Evolutionary conservation across 176 grass and related monocot species (phyloP), one percentile per base, ranked within the genome.

Genomic region (Luzula sylvatica): DNA sequence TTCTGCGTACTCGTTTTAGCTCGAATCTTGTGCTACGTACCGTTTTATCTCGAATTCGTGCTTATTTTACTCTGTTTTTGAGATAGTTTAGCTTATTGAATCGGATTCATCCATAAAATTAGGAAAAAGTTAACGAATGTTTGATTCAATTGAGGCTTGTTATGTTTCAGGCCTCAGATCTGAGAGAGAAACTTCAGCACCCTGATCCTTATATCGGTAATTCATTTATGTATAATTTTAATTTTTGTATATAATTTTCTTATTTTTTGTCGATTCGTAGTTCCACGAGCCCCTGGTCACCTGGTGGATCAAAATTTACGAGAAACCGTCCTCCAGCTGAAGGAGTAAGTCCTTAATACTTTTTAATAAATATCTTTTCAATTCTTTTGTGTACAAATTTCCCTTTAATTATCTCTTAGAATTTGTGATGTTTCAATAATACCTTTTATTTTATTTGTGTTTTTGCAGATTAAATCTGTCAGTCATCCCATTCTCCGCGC

Each of bases 171-270:
- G 90, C 90, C 11, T 96, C 90, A 23, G 84, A 86, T 27, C 70
- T 96, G 65, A 70, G 90, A 74, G 81, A 89, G 12, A 82, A 79
- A 61, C 89, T 96, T 76, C 84, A 65, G 77, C 90, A 96, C 54
- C 90, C 90, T 50, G 90, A 96, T 75, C 90, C 90, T 56, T 96
- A 96, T 67, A 89, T 96, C 57, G 90, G 90, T 96, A 73, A 78
- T 23, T 43, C 56, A 38, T 41, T 27, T 13, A 24, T 65, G 32
- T 22, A 40, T 26, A 28, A 42, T 40, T 18, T 30, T 66, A 22
- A 13, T 38, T 15, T 68, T 38, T 24, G 26, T 44, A 58, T 49
- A 24, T 53, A 45, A 13, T 73, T 45, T 52, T 1, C 7, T 43
- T 70, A 11, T 58, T 69, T 20, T 4, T 55, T 20, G 32, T 55